Evolutionary conservation across 345 rosid genomes (phyloP).

Genomic region (Populus alba): DNA sequence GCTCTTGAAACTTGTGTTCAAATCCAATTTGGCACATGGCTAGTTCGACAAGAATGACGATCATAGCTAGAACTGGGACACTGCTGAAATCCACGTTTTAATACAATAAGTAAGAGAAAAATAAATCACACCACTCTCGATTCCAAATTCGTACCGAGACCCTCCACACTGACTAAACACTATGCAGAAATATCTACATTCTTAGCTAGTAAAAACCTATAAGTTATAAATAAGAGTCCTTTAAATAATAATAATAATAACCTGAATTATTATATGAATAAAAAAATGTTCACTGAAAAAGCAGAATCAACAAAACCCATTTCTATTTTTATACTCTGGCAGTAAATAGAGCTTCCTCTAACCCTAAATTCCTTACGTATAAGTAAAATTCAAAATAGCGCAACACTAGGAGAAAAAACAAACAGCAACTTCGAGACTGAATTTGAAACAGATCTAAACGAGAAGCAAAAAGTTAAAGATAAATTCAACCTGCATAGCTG

Average conservation of each 20-base stretch:
- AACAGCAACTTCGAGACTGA: not conserved
- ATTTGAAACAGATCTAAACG: not conserved
- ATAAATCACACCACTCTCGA: not conserved
- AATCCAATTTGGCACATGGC: not conserved
- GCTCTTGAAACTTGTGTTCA: not conserved
- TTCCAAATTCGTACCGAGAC: no score
- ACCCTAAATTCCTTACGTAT: not conserved
- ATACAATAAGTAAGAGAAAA: no score
- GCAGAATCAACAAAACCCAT: not conserved
- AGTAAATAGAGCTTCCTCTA: no score
- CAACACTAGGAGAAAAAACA: not conserved
- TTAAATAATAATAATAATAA: not conserved
- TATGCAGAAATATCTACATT: not conserved
- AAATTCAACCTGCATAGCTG: constrained; percentile 75
- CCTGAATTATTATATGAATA: not conserved
- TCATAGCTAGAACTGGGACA: not conserved
- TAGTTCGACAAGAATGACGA: not conserved
- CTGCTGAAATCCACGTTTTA: not conserved
- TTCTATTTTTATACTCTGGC: not conserved
- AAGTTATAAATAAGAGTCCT: not conserved
- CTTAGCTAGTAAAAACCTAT: not conserved
- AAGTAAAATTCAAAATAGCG: not conserved
- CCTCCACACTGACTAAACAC: not conserved
- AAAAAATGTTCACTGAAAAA: not conserved
- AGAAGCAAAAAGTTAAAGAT: no score